Evolutionary conservation across 2,329 filamentous ascomycete species (phyloP), one percentile per base, ranked within the genome.

Genomic region (Cyphellophora attinorum): DNA sequence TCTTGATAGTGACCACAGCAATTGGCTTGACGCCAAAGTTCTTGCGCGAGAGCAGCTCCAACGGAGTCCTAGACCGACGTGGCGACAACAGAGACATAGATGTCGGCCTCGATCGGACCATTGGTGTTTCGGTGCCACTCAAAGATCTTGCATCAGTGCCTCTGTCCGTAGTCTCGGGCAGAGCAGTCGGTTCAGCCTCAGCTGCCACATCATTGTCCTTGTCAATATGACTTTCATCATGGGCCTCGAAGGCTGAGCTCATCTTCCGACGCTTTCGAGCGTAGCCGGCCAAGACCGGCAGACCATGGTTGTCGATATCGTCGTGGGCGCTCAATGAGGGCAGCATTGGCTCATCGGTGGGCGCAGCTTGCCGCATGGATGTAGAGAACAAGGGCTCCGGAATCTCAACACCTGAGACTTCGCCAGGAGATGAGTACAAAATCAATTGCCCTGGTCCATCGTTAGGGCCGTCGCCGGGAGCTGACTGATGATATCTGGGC

Each of bases 1-100:
- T 44, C 18, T 39, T 39, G 27, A 48, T 47, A n/a, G 44, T 46
- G 13, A 47, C 30, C 15, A 39, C 33, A 5, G 46, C 42, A 12
- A 49, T 25, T 14, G 47, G 41, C 25, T 38, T 39, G 14, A 40
- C 37, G 11, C 36, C 39, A 19, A 45, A 39, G 17, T 36, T 34
- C 16, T 38, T 40, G 23, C 41, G 44, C 18, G 42, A 40, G 13
- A 49, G 30, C n/a, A 49, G 31, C 31, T 49, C 39, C 11, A 42
- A 25, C 3, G 44, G 39, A 6, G 27, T 10, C 13, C 27, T 25
- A 25, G 21, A 8, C n/a, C 21, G 21, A 25, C n/a, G 21, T 25
- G 21, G 21, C 8, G 21, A 25, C 8, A 25, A n/a, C 8, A 25
- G 21, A 25, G 21, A 25, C 21, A 25, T 8, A n/a, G 21, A 25